Evolutionary conservation across 805 yeast species (phyloP).

Genomic region (Yamadazyma olivae): DNA sequence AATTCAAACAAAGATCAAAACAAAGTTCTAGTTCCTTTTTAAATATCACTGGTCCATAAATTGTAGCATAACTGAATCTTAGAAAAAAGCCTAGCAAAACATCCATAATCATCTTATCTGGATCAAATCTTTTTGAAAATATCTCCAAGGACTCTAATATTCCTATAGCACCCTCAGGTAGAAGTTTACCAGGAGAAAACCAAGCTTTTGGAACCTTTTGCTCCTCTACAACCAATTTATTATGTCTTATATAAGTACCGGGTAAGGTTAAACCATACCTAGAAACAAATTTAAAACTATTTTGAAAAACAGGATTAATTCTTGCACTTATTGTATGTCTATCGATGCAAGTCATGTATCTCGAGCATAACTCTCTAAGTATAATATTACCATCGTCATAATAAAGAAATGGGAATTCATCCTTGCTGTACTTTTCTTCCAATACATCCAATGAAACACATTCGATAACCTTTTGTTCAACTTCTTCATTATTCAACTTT

Average conservation of each 20-base stretch:
- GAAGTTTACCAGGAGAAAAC: not conserved
- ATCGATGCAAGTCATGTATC: not conserved
- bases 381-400: not conserved
- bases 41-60: constrained; percentile 2
- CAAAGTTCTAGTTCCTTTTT: constrained; percentile 1
- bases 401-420: not conserved
- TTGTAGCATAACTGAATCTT: not conserved
- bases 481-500: not conserved
- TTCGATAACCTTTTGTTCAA: not conserved
- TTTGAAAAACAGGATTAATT: not conserved
- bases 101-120: constrained; percentile 2
- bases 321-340: no score
- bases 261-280: constrained; percentile 1
- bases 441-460: not conserved
- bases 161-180: not conserved
- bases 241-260: not conserved
- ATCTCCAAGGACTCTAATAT: not conserved
- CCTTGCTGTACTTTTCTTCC: not conserved
- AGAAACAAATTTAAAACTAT: not conserved
- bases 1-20: not conserved
- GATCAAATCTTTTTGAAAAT: not conserved
- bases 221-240: not conserved
- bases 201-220: constrained; percentile 3
- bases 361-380: not conserved
- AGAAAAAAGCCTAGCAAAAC: not conserved